Percentiles rank a stretch among this genome's conserved stretches.
These are phyloP conservation scores for Fusarium buxicola DNA, from an alignment of 2,329 filamentous ascomycete species.

Conservation along the genomic window DNA sequence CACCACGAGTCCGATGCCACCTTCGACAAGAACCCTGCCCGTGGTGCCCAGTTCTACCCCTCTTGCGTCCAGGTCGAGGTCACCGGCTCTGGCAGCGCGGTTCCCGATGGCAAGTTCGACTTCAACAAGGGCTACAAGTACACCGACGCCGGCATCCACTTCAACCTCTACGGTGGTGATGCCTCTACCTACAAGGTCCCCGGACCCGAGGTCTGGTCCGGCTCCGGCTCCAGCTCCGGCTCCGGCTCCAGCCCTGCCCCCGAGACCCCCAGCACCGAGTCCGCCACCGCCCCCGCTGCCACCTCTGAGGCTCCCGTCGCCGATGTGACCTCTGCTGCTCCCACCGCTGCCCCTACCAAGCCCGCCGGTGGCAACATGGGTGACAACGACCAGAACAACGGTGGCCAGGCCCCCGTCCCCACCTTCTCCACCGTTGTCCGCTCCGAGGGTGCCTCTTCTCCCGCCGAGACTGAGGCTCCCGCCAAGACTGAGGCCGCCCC, in stretches of 20 bases:
- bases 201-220: slow-evolving; percentile 50
- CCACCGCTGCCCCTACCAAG: slow-evolving; percentile 19
- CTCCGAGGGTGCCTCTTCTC: slow-evolving; percentile 26
- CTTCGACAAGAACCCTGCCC: slow-evolving; percentile 46
- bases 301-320: slow-evolving; percentile 5
- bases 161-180: slow-evolving; percentile 66
- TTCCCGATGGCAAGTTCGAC: slow-evolving; percentile 57
- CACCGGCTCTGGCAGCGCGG: slow-evolving; percentile 57
- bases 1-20: slow-evolving; percentile 59
- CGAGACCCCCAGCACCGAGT: not conserved
- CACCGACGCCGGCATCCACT: slow-evolving; percentile 66
- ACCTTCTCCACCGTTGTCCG: slow-evolving; percentile 41
- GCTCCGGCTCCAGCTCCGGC: slow-evolving; percentile 28
- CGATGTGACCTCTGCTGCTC: not conserved
- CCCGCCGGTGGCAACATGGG: slow-evolving; percentile 22
- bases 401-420: slow-evolving; percentile 15
- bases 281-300: slow-evolving; percentile 9
- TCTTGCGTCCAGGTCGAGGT: slow-evolving; percentile 71
- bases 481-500: slow-evolving; percentile 20
- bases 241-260: slow-evolving; percentile 8
- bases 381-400: not conserved
- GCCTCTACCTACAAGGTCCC: slow-evolving; percentile 50
- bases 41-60: slow-evolving; percentile 61
- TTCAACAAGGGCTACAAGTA: slow-evolving; percentile 67
- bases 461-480: slow-evolving; percentile 23